Evolutionary conservation across 2,329 filamentous ascomycete genomes (phyloP).

Genomic region (Ceratocystis cubensis): DNA sequence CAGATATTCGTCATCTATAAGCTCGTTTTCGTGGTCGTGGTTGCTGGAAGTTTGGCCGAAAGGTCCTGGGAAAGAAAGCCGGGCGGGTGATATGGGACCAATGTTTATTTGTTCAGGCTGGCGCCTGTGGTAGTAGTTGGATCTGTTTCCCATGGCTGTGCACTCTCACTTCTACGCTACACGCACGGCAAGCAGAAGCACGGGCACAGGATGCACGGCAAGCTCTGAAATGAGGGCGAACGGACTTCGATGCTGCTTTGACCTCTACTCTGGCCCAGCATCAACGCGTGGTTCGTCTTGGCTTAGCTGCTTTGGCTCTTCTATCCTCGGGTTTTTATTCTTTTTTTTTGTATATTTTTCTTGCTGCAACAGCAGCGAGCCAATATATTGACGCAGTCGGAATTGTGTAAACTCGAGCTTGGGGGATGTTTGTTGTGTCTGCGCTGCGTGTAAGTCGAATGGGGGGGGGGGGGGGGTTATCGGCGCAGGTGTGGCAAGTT

Average conservation of each 20-base stretch:
- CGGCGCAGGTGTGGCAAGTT: background rate
- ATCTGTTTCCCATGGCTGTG: background rate
- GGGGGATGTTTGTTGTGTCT: too few species aligned
- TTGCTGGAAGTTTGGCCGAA: background rate
- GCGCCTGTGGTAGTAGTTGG: conserved; percentile 7
- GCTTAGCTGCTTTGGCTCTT: background rate
- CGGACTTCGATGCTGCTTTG: background rate
- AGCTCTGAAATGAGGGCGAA: background rate
- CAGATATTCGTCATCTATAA: background rate
- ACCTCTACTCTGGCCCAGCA: background rate
- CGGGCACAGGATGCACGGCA: background rate
- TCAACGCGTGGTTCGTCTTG: background rate
- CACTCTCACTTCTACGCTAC: background rate
- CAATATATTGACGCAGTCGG: background rate
- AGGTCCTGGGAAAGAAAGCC: background rate
- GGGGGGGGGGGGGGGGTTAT: background rate
- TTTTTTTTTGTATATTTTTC: background rate
- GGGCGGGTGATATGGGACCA: conserved; percentile 4
- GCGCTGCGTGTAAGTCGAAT: background rate
- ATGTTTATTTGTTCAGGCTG: conserved; percentile 10
- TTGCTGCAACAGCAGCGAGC: background rate
- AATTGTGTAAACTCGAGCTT: background rate
- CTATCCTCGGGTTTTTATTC: background rate
- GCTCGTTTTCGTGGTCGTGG: background rate
- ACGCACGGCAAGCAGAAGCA: background rate